Conservation (phyloP, 345 rosid species). For the Brassica rapa region DNA sequence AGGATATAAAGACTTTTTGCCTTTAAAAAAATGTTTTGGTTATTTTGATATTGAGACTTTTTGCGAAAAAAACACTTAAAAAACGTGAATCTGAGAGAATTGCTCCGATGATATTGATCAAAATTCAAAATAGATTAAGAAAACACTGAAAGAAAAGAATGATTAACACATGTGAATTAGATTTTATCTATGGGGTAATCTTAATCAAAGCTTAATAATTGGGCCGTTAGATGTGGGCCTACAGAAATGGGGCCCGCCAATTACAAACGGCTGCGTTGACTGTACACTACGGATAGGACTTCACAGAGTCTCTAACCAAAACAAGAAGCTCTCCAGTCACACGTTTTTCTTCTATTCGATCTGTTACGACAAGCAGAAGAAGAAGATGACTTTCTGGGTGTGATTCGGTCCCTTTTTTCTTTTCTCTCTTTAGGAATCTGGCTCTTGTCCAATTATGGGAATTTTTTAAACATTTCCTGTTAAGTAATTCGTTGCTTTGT, state of each 20-base stretch:
- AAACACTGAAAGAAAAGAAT: not conserved
- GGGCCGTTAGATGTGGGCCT: conserved; percentile 29
- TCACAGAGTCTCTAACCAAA: not conserved
- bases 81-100: no score
- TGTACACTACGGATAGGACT: conserved; percentile 4
- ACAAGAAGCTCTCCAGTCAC: conserved; percentile 27
- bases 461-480: not conserved
- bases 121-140: not conserved
- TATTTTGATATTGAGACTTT: no score
- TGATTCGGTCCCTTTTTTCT: not conserved
- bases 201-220: not conserved
- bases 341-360: conserved; percentile 5
- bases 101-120: not conserved
- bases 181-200: not conserved
- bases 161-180: not conserved
- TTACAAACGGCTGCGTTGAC: conserved; percentile 3
- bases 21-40: no score
- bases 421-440: not conserved
- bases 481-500: conserved; percentile 31
- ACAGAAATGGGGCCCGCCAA: conserved; percentile 6
- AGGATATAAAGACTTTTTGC: no score
- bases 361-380: not conserved
- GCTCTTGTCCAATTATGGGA: not conserved
- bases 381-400: not conserved
- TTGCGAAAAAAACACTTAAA: no score